Evolutionary conservation across 2,329 filamentous ascomycete genomes (phyloP).

Genomic region (Fusarium miscanthi): DNA sequence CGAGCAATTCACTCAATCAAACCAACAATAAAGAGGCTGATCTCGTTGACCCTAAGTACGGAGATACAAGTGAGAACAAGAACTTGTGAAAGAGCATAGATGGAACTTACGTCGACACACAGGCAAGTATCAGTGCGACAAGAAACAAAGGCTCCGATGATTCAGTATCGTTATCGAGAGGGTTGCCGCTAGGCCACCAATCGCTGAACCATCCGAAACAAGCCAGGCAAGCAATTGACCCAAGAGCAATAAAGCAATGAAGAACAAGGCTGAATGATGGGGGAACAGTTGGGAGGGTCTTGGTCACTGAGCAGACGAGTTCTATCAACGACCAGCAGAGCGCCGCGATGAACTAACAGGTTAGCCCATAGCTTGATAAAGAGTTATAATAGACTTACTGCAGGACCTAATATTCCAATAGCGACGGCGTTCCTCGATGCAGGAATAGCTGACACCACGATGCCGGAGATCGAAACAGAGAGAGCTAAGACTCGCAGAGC

Average conservation of each 20-base stretch:
- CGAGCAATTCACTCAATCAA: background rate
- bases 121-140: background rate
- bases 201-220: background rate
- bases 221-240: background rate
- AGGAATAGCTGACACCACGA: background rate
- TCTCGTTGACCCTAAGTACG: background rate
- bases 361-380: background rate
- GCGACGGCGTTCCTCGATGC: background rate
- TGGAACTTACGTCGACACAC: background rate
- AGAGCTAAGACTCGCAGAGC: background rate
- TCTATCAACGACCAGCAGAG: background rate
- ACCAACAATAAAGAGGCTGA: background rate
- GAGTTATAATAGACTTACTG: background rate
- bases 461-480: background rate
- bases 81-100: rapidly evolving
- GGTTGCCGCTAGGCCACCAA: background rate
- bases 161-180: background rate
- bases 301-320: background rate
- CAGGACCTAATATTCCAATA: background rate
- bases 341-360: background rate
- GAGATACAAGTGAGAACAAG: rapidly evolving
- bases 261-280: background rate
- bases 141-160: background rate
- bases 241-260: background rate
- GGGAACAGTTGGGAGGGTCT: background rate